A percentile compares a stretch with the other conserved stretches of the same genome.
phyloP scores from a whole-genome alignment of 2,329 filamentous ascomycete genomes.

The Penicillium sp. region DNA sequence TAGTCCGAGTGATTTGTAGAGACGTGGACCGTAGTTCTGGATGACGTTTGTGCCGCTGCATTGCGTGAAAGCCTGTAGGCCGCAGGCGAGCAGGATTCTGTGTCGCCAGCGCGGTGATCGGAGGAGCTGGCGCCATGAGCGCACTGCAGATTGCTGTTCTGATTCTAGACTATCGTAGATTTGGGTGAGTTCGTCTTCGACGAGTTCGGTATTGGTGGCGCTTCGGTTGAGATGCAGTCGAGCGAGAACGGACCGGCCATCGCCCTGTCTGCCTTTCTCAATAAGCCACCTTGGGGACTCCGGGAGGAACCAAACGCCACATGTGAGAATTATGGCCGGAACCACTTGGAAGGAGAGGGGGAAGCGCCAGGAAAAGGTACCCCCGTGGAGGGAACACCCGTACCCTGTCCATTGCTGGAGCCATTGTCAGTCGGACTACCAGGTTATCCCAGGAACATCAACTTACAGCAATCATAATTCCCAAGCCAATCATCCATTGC shows the following conservation, averaged over 20 bases:
- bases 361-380: slow-evolving; percentile 38
- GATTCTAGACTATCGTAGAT: slow-evolving; percentile 44
- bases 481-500: slow-evolving; percentile 50
- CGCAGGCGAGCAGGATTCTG: slow-evolving; percentile 50
- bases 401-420: slow-evolving; percentile 54
- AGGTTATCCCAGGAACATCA: slow-evolving; percentile 7
- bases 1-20: slow-evolving; percentile 50
- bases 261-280: slow-evolving; percentile 38
- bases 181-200: slow-evolving; percentile 46
- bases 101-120: slow-evolving; percentile 48
- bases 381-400: slow-evolving; percentile 38
- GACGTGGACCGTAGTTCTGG: slow-evolving; percentile 46
- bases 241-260: slow-evolving; percentile 36
- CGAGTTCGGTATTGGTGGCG: slow-evolving; percentile 31
- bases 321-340: slow-evolving; percentile 42
- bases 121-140: slow-evolving; percentile 45
- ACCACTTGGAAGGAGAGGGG: slow-evolving; percentile 38
- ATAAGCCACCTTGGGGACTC: slow-evolving; percentile 41
- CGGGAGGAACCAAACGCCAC: slow-evolving; percentile 35
- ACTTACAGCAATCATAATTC: slow-evolving; percentile 44
- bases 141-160: slow-evolving; percentile 36
- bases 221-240: slow-evolving; percentile 33
- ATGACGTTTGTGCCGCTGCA: slow-evolving; percentile 52
- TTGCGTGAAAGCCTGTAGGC: slow-evolving; percentile 52
- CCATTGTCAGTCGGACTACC: neutral